Base-by-base conservation (phyloP, 331 rosid species). In the Phaseolus coccineus region DNA sequence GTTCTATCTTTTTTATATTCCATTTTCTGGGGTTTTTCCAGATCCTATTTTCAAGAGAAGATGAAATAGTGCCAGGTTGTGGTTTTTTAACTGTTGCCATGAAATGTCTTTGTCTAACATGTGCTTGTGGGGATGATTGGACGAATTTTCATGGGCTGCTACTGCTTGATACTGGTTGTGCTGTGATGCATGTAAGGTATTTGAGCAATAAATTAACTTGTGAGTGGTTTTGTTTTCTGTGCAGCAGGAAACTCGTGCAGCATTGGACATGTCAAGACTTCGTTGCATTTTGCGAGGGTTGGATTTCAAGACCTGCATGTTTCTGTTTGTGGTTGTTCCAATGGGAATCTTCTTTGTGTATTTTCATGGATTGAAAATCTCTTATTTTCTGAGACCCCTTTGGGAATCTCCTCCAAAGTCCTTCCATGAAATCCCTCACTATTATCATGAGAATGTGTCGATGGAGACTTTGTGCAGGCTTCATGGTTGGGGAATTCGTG, bases 361-460 rank as follows among this genome's bases (percentile, higher is more conserved):
- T 81, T 55, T 91, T 56, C 94, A 93, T 73, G 97, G 94, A 59
- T 92, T 88, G 88, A 89, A 93, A 81, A 84, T 93, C 58, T 52
- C 96, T 2, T 93, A 91, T 68, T 93, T 93, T 57, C 88, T 93
- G 35, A 91, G 97, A 76, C 97, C 97, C 1, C 81, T 93, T 1
- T 93, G 97, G 97, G 96, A 93, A 78, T 88, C 92, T 76, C 97
- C 96, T 56, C 97, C 96, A 6, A 91, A 85, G 84, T 84, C 96
- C 66, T 93, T 93, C 76, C 78, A 78, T 47, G 86, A 91, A 51
- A 78, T 91, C 71, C 91, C 97, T 14, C 97, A 93, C 80, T 93
- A 89, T 73, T 93, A 91, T 66, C 88, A 93, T 40, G 94, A 87
- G 55, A 93, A 93, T 72, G 87, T 93, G 56, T 74, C 94, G 0